Evolutionary conservation across 208 protist species (phyloP), one percentile per base, ranked within the genome.

Genomic region (Endotrypanum monterogeii): DNA sequence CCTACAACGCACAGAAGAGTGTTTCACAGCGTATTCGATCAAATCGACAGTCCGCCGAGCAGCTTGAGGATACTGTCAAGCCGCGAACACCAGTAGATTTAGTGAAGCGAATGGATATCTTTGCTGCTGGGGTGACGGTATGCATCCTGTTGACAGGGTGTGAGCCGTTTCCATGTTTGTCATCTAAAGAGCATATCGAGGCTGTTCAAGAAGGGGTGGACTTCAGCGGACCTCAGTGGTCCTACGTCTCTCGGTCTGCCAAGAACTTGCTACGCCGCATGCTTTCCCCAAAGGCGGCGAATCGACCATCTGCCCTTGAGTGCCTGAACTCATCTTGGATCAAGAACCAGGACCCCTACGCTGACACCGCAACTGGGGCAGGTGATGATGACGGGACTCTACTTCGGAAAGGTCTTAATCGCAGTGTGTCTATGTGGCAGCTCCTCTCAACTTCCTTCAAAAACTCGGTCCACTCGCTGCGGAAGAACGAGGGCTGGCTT

Each of bases 61-160:
- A 57, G 28, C 23, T 63, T 8, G 32, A 75, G 23, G 61, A 55
- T 18, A 11, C 9, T 14, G 32, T 51, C 30, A 71, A 71, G 37
- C 78, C 80, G 25, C 79, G 71, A 44, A 87, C 83, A 16, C 79
- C 78, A 0, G 44, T 87, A 46, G 76, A 88, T 23, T 57, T 83
- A 9, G 73, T 91, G 51, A 88, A 88, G 78, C 72, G 77, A 16
- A 91, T 88, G 79, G 84, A 89, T 69, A 86, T 92, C 41, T 92
- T 92, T 67, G 84, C 87, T 14, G 83, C 87, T 8, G 87, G 84
- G 16, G 75, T 92, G 50, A 86, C 83, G 18, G 61, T 89, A 32
- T 85, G 82, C 67, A 86, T 92, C 65, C 68, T 92, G 16, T 76
- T 87, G 6, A 92, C 87, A 4, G 87, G 87, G 48, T 86, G 78